Base-by-base conservation (phyloP, 2,329 filamentous ascomycete species). In the Juglanconis sp. region DNA sequence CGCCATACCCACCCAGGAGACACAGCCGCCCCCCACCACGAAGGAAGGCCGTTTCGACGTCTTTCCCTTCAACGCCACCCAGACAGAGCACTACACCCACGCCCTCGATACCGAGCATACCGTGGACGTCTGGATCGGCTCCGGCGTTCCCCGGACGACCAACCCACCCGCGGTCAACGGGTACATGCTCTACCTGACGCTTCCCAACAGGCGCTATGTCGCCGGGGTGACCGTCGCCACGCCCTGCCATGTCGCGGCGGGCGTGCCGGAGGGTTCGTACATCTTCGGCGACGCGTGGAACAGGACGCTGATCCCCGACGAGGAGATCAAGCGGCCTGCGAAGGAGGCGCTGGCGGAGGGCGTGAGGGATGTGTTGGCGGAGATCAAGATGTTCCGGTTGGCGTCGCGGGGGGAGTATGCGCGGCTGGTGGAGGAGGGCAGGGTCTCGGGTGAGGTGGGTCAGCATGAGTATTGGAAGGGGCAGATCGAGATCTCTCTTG, bases 281-380 rank as follows among this genome's bases (percentile, higher is more conserved):
- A 68, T 86, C 44, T 85, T 80, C 64, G 73, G 78, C 34, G 76
- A 74, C 1, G 82, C 83, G 0, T 86, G 83, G 83, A 76, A 78
- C 60, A 74, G 74, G 5, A 79, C 82, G 56, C 61, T 82, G 3
- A 70, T 77, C 63, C 77, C 78, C 7, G 61, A 63, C 5, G 31
- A 42, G 6, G 8, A 3, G 13, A 62, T 76, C 34, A 58, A 56
- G 3, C 48, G 64, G 30, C 78, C 77, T 0, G 62, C 66, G 4
- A 60, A 55, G 35, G 59, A 47, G 7, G 70, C 75, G 6, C 61
- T 80, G 15, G 57, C 65, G 36, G 4, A 34, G 5, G 66, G 61
- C n/a, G 80, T 81, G 78, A 66, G 63, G 42, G 77, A 81, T 62
- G 79, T 82, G 2, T 62, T 80, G 2, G 68, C 62, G 7, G 77